A percentile compares a stretch with the other conserved stretches of the same genome.
Evolutionary conservation across 2,329 filamentous ascomycete genomes (phyloP).

Genomic region (Talaromyces atroroseus): DNA sequence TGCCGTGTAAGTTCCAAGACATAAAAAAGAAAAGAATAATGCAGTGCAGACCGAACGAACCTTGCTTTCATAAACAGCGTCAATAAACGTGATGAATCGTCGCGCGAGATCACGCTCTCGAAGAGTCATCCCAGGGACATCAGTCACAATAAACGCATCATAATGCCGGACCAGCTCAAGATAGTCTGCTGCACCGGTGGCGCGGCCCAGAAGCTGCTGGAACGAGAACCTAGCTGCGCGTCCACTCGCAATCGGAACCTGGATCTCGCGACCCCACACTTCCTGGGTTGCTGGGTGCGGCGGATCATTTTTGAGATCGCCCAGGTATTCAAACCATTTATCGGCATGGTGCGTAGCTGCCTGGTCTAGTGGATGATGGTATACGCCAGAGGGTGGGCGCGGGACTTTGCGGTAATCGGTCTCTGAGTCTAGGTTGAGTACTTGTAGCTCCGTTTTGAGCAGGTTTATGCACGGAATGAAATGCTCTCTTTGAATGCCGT

Average conservation of each 20-base stretch:
- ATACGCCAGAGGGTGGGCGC: constrained; percentile 85
- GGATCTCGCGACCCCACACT: constrained; percentile 89
- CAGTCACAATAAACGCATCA: constrained; percentile 85
- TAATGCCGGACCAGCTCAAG: constrained; percentile 86
- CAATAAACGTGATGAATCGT: constrained; percentile 95
- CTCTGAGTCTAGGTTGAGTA: constrained; percentile 89
- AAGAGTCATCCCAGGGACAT: constrained; percentile 86
- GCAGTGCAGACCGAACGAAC: constrained; percentile 30
- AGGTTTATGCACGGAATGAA: constrained; percentile 95
- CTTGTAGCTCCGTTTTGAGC: constrained; percentile 73
- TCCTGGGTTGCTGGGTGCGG: constrained; percentile 73
- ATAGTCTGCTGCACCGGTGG: constrained; percentile 91
- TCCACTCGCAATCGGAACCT: constrained; percentile 81
- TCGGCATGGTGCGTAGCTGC: constrained; percentile 76
- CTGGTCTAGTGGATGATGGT: constrained; percentile 78
- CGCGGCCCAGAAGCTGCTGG: constrained; percentile 79
- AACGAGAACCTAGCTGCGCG: constrained; percentile 88
- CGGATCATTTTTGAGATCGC: constrained; percentile 68
- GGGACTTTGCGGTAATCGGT: constrained; percentile 98
- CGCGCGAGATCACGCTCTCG: constrained; percentile 80
- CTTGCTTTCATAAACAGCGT: constrained; percentile 80
- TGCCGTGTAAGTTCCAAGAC: constrained; percentile 24
- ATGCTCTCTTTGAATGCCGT: constrained; percentile 90
- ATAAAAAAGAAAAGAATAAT: neutral
- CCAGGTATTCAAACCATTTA: constrained; percentile 93